Evolutionary conservation across 2,329 filamentous ascomycete genomes (phyloP).

Genomic region (Penicillium aurantiogriseum): DNA sequence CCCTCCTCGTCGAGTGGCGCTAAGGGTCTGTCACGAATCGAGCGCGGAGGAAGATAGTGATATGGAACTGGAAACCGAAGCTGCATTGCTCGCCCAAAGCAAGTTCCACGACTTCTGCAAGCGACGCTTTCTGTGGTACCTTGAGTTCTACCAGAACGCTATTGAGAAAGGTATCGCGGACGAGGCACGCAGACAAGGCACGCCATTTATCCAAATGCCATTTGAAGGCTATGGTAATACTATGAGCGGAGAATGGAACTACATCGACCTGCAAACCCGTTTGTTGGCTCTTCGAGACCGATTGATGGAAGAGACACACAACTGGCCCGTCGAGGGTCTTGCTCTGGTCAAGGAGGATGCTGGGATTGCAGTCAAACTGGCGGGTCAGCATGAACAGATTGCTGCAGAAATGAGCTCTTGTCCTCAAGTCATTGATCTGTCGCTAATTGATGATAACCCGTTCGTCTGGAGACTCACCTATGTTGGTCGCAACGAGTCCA

Average conservation of each 20-base stretch:
- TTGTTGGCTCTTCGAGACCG: conserved; percentile 66
- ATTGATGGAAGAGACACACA: conserved; percentile 67
- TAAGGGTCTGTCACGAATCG: conserved; percentile 46
- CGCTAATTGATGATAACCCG: conserved; percentile 76
- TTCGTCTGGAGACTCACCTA: conserved; percentile 88
- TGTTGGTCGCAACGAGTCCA: conserved; percentile 88
- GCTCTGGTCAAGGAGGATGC: conserved; percentile 63
- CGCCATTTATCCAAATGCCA: conserved; percentile 74
- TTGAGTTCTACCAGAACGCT: conserved; percentile 74
- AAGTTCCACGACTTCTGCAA: conserved; percentile 91
- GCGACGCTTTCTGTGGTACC: conserved; percentile 92
- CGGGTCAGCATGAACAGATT: conserved; percentile 81
- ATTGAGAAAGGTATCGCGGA: conserved; percentile 59
- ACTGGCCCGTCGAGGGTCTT: conserved; percentile 71
- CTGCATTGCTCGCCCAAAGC: conserved; percentile 53
- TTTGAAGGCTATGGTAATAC: conserved; percentile 76
- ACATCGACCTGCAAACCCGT: conserved; percentile 68
- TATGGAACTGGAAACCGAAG: not conserved
- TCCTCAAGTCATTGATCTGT: conserved; percentile 69
- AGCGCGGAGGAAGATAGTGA: not conserved
- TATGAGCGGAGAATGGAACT: conserved; percentile 87
- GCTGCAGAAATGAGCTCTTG: conserved; percentile 70
- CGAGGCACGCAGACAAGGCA: conserved; percentile 61
- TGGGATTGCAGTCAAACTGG: conserved; percentile 76
- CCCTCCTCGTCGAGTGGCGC: not conserved